Evolutionary conservation across 2,329 filamentous ascomycete genomes (phyloP), one percentile per base, ranked within the genome.

Genomic region (Purpureocillium takamizusanense): DNA sequence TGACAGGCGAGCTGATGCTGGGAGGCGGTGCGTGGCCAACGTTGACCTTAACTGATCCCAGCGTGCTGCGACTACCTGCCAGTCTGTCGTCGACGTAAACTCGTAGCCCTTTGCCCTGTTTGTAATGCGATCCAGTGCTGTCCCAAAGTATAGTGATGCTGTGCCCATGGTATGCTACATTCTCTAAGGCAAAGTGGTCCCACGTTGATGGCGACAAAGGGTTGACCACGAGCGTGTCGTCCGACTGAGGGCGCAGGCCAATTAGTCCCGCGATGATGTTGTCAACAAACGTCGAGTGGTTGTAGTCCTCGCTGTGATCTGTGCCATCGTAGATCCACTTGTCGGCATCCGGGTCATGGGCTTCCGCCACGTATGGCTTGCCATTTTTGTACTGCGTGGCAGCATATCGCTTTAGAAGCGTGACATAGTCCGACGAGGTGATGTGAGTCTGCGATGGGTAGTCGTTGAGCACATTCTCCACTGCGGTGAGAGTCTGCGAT

Each of bases 231-330:
- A 68, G 47, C 1, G 45, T 51, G 38, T 66, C 50, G n/a, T 63
- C 61, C 7, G 58, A 41, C 9, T 55, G 57, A 4, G 62, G 60
- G 12, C 63, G 44, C 7, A 68, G 55, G 4, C 65, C 65, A 12
- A 69, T 42, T 2, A 69, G 49, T 3, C 65, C 61, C 7, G 64
- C 62, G 34, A 69, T 59, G 5, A 69, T 54, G 40, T 67, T 63
- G 49, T 69, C 63, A 17, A 65, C 56, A 42, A 65, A 62, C 1
- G 62, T 67, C 0, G 63, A 67, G 44, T 68, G 65, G 38, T 61
- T 54, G 45, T 68, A 68, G 34, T 46, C 42, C 15, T 46, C 42
- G 33, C 39, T 40, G 45, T 67, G 54, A 58, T 64, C 66, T 12
- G 42, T 36, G 36, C 64, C 50, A 23, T 46, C 44, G 33, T 44